Evolutionary conservation across 2,329 filamentous ascomycete genomes (phyloP).

Genomic region (Colletotrichum sp.): DNA sequence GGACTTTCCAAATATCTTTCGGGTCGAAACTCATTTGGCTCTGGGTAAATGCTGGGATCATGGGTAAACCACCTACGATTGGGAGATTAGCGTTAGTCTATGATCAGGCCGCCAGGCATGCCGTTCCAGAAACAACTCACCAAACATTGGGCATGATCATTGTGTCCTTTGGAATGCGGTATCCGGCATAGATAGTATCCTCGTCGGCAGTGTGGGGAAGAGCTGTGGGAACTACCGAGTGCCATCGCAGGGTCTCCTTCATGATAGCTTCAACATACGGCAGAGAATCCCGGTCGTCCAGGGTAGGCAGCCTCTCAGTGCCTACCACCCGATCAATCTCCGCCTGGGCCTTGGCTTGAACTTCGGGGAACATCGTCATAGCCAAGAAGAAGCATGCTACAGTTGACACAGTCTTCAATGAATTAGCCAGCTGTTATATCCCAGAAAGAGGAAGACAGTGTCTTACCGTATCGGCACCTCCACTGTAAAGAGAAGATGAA

Average conservation of each 20-base stretch:
- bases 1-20: slow-evolving; percentile 31
- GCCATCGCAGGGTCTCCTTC: slow-evolving; percentile 62
- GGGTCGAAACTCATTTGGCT: slow-evolving; percentile 36
- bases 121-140: background rate
- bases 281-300: slow-evolving; percentile 51
- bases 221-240: slow-evolving; percentile 52
- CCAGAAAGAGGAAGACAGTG: background rate
- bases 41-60: slow-evolving; percentile 69
- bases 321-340: slow-evolving; percentile 60
- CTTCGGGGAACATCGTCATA: slow-evolving; percentile 51
- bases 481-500: slow-evolving; percentile 9
- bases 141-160: slow-evolving; percentile 27
- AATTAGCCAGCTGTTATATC: background rate
- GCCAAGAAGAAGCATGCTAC: slow-evolving; percentile 49
- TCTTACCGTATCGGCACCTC: slow-evolving; percentile 19
- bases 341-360: slow-evolving; percentile 49
- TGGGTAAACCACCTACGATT: slow-evolving; percentile 50
- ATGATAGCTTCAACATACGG: slow-evolving; percentile 59
- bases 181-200: background rate
- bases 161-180: slow-evolving; percentile 9
- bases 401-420: slow-evolving; percentile 27
- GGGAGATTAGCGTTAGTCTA: rapidly evolving
- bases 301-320: slow-evolving; percentile 47
- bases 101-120: background rate
- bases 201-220: slow-evolving; percentile 40